Evolutionary conservation across 129 eudicot genomes (phyloP).

Genomic region (Flaveria brownii): DNA sequence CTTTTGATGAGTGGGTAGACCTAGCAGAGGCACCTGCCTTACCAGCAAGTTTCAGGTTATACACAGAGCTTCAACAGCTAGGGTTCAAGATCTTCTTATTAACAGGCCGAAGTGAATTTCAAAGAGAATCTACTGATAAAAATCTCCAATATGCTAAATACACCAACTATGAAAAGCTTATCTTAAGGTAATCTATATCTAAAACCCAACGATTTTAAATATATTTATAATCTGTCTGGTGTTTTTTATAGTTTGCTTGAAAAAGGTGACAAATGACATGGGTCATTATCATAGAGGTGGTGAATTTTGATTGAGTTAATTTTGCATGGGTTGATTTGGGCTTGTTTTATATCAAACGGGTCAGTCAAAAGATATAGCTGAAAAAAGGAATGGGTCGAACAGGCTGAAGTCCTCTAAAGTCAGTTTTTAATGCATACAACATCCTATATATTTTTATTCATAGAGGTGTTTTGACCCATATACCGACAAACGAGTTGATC

Average conservation of each 20-base stretch:
- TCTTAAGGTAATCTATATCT: slow-evolving; percentile 54
- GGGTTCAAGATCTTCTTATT: slow-evolving; percentile 66
- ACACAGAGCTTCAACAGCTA: slow-evolving; percentile 61
- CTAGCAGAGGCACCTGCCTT: slow-evolving; percentile 76
- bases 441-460: neutral
- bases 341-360: neutral
- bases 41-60: slow-evolving; percentile 78
- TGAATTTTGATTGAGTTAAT: neutral
- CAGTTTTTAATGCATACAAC: neutral
- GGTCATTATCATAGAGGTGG: neutral
- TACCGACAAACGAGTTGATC: neutral
- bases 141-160: slow-evolving; percentile 64
- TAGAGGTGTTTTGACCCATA: neutral
- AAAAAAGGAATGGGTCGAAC: neutral
- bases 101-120: slow-evolving; percentile 78
- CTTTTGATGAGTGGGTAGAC: slow-evolving; percentile 69
- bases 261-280: neutral
- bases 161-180: slow-evolving; percentile 69
- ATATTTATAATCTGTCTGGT: neutral
- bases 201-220: neutral
- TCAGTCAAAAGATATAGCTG: neutral
- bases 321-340: neutral
- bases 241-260: neutral
- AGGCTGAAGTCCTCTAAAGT: neutral
- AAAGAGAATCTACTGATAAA: slow-evolving; percentile 60